A percentile compares a stretch with the other conserved stretches of the same genome.
Evolutionary conservation across 2,329 filamentous ascomycete genomes (phyloP).

Genomic region (Cladosporium halotolerans): DNA sequence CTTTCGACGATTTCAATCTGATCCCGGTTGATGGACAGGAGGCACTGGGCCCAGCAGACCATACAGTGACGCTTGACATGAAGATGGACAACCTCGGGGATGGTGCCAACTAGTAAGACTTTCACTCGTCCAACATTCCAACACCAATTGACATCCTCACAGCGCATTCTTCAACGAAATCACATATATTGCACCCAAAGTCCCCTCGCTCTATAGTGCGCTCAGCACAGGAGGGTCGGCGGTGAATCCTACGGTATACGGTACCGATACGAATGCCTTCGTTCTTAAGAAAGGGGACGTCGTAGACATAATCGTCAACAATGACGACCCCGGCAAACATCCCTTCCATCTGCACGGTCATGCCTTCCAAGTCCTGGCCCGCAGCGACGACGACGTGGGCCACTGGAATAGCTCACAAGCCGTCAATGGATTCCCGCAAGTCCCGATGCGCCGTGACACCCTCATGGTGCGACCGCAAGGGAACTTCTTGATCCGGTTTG

Average conservation of each 20-base stretch:
- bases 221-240: constrained; percentile 53
- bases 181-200: constrained; percentile 67
- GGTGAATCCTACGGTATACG: constrained; percentile 40
- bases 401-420: constrained; percentile 30
- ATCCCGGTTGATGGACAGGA: constrained; percentile 61
- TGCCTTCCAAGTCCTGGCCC: constrained; percentile 57
- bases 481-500: constrained; percentile 51
- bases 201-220: constrained; percentile 66
- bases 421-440: constrained; percentile 24
- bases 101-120: constrained; percentile 56
- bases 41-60: constrained; percentile 56
- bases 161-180: constrained; percentile 61
- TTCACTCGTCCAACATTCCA: background rate
- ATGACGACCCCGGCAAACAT: constrained; percentile 64
- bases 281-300: constrained; percentile 61
- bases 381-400: constrained; percentile 29
- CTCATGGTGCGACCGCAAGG: constrained; percentile 49
- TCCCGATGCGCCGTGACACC: constrained; percentile 46
- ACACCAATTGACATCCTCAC: constrained; percentile 7
- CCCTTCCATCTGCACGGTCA: constrained; percentile 74
- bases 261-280: constrained; percentile 50
- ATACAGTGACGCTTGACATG: constrained; percentile 53
- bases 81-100: constrained; percentile 62
- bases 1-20: constrained; percentile 68
- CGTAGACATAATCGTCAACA: constrained; percentile 74